Evolutionary conservation across 176 grass and related monocot genomes (phyloP), one percentile per base, ranked within the genome.

Genomic region (Juncus effusus): DNA sequence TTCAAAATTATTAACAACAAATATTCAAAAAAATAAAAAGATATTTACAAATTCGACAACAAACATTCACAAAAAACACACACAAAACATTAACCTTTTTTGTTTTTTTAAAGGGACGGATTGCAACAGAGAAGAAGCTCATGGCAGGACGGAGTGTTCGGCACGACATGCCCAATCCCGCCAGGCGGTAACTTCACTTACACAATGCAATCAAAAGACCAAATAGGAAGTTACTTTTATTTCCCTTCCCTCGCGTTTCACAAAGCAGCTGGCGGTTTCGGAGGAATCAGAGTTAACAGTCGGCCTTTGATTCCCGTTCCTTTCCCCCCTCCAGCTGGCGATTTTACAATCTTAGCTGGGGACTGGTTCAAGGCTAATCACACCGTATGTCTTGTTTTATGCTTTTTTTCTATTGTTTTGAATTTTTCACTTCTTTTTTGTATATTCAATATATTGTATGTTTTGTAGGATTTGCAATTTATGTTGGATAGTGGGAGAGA

Each of bases 331-430:
- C 93, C 93, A 16, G 88, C 85, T 2, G 85, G 74, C 2, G 93
- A 96, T 80, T 91, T 87, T 66, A 86, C 85, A 3, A 74, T 96
- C 51, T 60, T 96, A 45, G 61, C 85, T 0, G 93, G 93, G 19
- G 93, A 96, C 7, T 96, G 93, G 87, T 96, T 88, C 80, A 96
- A 96, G 76, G 82, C 86, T 47, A 96, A 96, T 19, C 93, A 96
- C 74, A 91, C 85, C 54, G 93, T 36, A 45, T 37, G 3, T 15
- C 60, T 7, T 50, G 57, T 51, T 65, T 56, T 77, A 10, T 19
- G 10, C 2, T 65, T 54, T 56, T 54, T 49, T 40, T 75, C 9
- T 15, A 5, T 57, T 66, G 7, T 28, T 44, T 42, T 47, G 9
- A 47, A 5, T 47, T 47, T 47, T 47, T 47, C 9, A 5, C 44